Evolutionary conservation across 495 filamentous ascomycete genomes (phyloP), one percentile per base, ranked within the genome.

Genomic region (Podospora fimiseda): DNA sequence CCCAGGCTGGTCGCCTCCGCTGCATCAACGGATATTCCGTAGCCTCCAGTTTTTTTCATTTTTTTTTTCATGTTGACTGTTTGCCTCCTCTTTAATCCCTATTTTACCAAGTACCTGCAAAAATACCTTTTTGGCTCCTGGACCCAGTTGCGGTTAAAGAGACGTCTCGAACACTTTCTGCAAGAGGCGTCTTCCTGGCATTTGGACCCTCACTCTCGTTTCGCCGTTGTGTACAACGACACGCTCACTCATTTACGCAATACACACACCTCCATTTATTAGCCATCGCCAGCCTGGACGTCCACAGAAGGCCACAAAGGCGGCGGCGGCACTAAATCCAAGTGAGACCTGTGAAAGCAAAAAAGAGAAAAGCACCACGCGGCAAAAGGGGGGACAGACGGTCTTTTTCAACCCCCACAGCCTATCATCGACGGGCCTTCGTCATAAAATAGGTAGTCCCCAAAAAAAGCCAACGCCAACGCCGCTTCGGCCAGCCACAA

Each of bases 401-500:
- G 40, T 48, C 22, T 37, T 38, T 43, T 43, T 48, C 50, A 54
- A 30, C 27, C 36, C 20, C 16, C 50, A 50, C 49, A 45, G 56
- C 56, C 50, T 53, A 46, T 53, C 51, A 51, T 23, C 51, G 33
- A 4, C 39, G 11, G 39, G 6, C 11, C 39, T 27, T 39, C 23
- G 23, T 6, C 59, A 41, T 55, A 33, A 56, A 57, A n/a, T n/a
- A n/a, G n/a, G n/a, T n/a, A n/a, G n/a, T n/a, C n/a, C n/a, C n/a
- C n/a, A n/a, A n/a, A n/a, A n/a, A 46, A 36, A 57, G 40, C 52
- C 48, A 49, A 24, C 39, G 20, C 44, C 41, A 53, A 46, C 53
- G 59, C 56, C 56, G 50, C 56, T 43, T 52, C 52, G 11, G 59
- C 57, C 58, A 64, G 56, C 59, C 58, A 61, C 58, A 46, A 41